phyloP scores from a whole-genome alignment of 257 asterid genomes.

The Cinchona pubescens region DNA sequence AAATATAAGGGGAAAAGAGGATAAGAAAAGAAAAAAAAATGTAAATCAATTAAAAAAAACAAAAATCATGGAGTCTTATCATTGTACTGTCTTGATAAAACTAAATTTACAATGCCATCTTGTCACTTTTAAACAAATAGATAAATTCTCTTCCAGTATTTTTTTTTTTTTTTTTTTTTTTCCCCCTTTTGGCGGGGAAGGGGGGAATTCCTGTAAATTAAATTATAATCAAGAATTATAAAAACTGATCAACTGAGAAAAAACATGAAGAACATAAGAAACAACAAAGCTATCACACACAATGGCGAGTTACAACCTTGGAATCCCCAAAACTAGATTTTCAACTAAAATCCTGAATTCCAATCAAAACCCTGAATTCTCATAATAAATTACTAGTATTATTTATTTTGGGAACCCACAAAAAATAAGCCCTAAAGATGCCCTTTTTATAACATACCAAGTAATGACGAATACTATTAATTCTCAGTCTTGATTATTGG shows the following conservation, averaged over 20 bases:
- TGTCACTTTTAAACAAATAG: neutral
- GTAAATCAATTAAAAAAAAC: too few relatives aligned
- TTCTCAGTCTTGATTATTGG: too few relatives aligned
- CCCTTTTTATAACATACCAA: neutral
- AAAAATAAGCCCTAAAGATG: conserved; percentile 7
- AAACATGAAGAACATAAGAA: neutral
- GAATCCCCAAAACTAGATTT: conserved; percentile 4
- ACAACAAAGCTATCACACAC: neutral
- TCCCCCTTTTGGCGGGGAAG: neutral
- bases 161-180: neutral
- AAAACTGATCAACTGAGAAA: neutral
- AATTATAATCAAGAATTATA: neutral
- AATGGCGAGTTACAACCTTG: neutral
- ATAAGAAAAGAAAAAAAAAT: neutral
- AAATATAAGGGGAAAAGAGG: neutral
- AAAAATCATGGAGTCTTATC: neutral
- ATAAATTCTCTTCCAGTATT: neutral
- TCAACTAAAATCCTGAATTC: neutral
- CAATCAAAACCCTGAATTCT: neutral
- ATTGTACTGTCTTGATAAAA: neutral
- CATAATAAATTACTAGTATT: too few relatives aligned
- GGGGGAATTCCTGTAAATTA: neutral
- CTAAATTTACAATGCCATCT: neutral
- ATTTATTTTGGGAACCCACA: neutral
- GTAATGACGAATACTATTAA: too few relatives aligned